Evolutionary conservation across 2,329 filamentous ascomycete species (phyloP), one percentile per base, ranked within the genome.

Genomic region (Lojkania enalia): DNA sequence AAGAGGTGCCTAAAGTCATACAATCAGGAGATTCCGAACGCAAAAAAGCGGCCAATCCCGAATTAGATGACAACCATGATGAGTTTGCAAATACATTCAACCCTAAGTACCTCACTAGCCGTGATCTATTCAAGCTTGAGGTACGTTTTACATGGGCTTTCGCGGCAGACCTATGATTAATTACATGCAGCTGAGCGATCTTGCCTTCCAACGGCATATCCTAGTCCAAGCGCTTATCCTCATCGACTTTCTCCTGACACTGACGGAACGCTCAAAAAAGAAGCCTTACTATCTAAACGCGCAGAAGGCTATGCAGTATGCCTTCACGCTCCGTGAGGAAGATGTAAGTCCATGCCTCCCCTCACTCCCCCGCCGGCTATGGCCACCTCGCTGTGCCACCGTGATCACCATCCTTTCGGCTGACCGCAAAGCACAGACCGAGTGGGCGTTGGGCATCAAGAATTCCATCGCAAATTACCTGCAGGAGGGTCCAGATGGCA

Each of bases 41-140:
- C 35, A 84, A 83, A 51, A 9, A 16, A 6, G 23, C 23, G n/a
- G n/a, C 23, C 23, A n/a, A 27, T 27, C 23, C 7, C 7, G 30
- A 33, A 15, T 6, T 11, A 32, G 77, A 80, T 9, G 78, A 77
- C 39, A 81, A 82, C 5, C 77, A 81, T 38, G 80, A 82, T 42
- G 84, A 86, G 49, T 74, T 85, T 39, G 78, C 84, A 18, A 86
- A 83, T 62, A 85, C 82, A 18, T 97, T 96, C 73, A 99, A 99
- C 61, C 92, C 95, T 1, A 99, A 97, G 66, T 99, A 99, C 66
- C 80, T 99, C 14, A 99, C 94, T n/a, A 97, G 91, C 68, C 82
- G 87, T 54, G 95, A 99, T 66, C 77, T 99, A 1, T 99, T 99
- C 69, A 90, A 95, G 60, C 81, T 99, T 35, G 94, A 99, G 80